Conservation (phyloP, 768 basidiomycete genomes). For the Grammothele lineata region DNA sequence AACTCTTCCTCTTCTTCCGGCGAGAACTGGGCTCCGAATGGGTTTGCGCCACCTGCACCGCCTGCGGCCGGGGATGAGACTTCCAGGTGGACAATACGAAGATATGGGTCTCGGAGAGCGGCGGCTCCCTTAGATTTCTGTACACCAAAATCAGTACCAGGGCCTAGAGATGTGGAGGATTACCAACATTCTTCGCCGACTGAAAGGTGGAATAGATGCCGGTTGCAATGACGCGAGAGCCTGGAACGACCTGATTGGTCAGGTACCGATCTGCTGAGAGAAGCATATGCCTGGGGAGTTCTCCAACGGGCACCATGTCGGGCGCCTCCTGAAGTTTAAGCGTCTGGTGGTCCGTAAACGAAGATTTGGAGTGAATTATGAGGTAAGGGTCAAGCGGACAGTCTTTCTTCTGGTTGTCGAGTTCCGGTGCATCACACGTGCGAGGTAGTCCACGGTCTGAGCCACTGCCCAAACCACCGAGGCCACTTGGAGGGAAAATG, state of each 20-base stretch:
- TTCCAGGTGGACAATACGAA: slow-evolving; percentile 90
- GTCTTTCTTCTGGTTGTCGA: slow-evolving; percentile 85
- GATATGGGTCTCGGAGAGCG: slow-evolving; percentile 90
- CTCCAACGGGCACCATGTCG: slow-evolving; percentile 99
- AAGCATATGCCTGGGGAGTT: slow-evolving; percentile 92
- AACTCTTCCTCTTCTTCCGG: slow-evolving; percentile 99
- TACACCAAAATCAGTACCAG: background rate
- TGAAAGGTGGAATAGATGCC: slow-evolving; percentile 98
- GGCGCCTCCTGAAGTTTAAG: slow-evolving; percentile 98
- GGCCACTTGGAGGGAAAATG: slow-evolving; percentile 70
- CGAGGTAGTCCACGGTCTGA: slow-evolving; percentile 83
- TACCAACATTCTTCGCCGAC: slow-evolving; percentile 71
- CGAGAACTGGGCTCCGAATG: slow-evolving; percentile 84
- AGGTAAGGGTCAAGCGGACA: slow-evolving; percentile 96
- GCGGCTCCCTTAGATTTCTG: slow-evolving; percentile 82
- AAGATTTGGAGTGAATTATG: slow-evolving; percentile 90
- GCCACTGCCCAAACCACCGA: slow-evolving; percentile 86
- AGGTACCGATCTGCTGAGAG: slow-evolving; percentile 88
- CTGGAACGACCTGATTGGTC: slow-evolving; percentile 91
- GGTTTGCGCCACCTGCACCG: slow-evolving; percentile 69
- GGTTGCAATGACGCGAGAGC: slow-evolving; percentile 91
- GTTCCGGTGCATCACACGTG: slow-evolving; percentile 75
- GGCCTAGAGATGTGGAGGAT: background rate
- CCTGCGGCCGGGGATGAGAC: slow-evolving; percentile 74
- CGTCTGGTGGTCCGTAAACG: slow-evolving; percentile 93